phyloP scores from a whole-genome alignment of 176 grass and related monocot genomes.

The Alopecurus myosuroides region DNA sequence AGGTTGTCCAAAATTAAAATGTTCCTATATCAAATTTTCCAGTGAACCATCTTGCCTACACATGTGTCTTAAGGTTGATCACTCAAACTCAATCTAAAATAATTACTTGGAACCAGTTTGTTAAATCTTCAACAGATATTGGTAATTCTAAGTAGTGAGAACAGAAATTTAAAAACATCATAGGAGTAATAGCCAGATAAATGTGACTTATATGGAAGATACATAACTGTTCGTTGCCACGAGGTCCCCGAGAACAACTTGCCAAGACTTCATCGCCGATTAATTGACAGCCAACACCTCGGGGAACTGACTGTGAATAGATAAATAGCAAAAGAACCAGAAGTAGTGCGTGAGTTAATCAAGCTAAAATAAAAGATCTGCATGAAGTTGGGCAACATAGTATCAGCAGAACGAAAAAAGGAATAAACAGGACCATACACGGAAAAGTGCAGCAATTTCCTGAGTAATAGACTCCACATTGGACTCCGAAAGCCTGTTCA shows the following conservation, averaged over 20 bases:
- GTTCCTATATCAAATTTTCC: not conserved
- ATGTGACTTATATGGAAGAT: constrained; percentile 5
- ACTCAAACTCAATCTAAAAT: not conserved
- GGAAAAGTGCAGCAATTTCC: constrained; percentile 71
- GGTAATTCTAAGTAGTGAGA: not conserved
- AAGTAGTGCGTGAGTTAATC: not conserved
- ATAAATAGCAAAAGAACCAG: constrained; percentile 13
- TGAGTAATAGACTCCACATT: constrained; percentile 86
- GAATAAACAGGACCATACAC: constrained; percentile 31
- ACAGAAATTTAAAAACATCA: not conserved
- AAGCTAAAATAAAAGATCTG: not conserved
- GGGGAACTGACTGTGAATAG: constrained; percentile 51
- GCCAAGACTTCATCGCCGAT: constrained; percentile 74
- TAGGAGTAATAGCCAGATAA: not conserved
- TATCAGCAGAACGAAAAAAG: constrained; percentile 8
- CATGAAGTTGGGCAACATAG: constrained; percentile 4
- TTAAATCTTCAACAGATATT: not conserved
- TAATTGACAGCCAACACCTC: constrained; percentile 64
- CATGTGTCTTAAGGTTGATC: not conserved
- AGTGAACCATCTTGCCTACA: not conserved
- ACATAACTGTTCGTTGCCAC: constrained; percentile 78
- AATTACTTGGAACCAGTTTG: not conserved
- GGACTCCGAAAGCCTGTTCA: constrained; percentile 76
- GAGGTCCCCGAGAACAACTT: constrained; percentile 68
- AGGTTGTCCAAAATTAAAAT: not conserved